Conservation (phyloP, 2,329 filamentous ascomycete genomes). For the Biscogniauxia sp. region DNA sequence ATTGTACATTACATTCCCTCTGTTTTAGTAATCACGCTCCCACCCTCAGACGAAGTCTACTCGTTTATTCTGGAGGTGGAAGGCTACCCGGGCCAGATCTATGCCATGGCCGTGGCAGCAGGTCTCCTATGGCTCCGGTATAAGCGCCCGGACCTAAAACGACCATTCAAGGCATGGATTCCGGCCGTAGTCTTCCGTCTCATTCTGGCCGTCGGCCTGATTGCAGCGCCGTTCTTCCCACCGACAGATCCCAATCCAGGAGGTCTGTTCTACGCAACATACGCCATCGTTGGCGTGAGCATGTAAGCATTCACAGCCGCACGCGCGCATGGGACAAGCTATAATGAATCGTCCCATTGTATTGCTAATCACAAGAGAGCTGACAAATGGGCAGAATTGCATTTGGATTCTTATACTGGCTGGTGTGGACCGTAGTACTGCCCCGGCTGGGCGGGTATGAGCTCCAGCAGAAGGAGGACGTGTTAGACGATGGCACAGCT, state of each 20-base stretch:
- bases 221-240: slow-evolving; percentile 62
- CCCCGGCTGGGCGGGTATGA: slow-evolving; percentile 59
- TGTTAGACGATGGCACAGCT: slow-evolving; percentile 64
- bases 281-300: slow-evolving; percentile 50
- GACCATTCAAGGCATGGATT: slow-evolving; percentile 66
- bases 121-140: slow-evolving; percentile 61
- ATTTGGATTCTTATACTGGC: slow-evolving; percentile 66
- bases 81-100: slow-evolving; percentile 63
- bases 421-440: slow-evolving; percentile 60
- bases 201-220: slow-evolving; percentile 49
- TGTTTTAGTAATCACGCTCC: slow-evolving; percentile 62
- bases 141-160: slow-evolving; percentile 55
- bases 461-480: slow-evolving; percentile 59
- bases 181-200: slow-evolving; percentile 57
- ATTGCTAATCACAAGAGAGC: slow-evolving; percentile 2
- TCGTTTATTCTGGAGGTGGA: slow-evolving; percentile 73
- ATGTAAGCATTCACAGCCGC: slow-evolving; percentile 44
- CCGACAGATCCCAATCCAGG: slow-evolving; percentile 46
- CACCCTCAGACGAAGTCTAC: slow-evolving; percentile 65
- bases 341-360: not conserved
- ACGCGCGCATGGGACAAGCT: not conserved
- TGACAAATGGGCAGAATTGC: slow-evolving; percentile 44
- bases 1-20: slow-evolving; percentile 69
- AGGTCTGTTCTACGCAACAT: slow-evolving; percentile 53
- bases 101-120: slow-evolving; percentile 53